phyloP scores from a whole-genome alignment of 2,329 filamentous ascomycete species.

The Bretziella fagacearum region DNA sequence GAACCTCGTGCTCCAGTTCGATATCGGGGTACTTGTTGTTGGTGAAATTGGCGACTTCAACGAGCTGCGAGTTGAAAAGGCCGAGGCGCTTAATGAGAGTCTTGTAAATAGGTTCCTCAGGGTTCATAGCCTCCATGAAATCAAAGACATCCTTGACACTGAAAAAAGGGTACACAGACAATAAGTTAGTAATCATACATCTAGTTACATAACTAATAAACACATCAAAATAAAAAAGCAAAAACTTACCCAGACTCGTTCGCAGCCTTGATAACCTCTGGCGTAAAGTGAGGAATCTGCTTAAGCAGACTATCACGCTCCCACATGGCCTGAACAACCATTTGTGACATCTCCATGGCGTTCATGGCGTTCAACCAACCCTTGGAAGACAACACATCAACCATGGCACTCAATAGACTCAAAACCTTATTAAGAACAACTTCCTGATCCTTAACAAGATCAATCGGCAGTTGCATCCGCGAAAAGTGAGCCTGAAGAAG shows the following conservation, averaged over 20 bases:
- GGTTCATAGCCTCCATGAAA: constrained; percentile 98
- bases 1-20: constrained; percentile 72
- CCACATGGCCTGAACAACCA: constrained; percentile 99
- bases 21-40: constrained; percentile 94
- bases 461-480: constrained; percentile 87
- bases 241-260: constrained; percentile 52
- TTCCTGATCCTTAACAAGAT: constrained; percentile 92
- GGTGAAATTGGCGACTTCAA: constrained; percentile 82
- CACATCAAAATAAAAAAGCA: background rate
- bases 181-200: no score
- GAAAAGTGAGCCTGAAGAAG: constrained; percentile 94
- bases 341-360: constrained; percentile 98
- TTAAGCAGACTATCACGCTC: constrained; percentile 92
- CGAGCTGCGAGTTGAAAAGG: constrained; percentile 65
- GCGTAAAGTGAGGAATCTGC: constrained; percentile 89
- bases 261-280: constrained; percentile 66
- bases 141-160: constrained; percentile 89
- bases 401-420: constrained; percentile 74
- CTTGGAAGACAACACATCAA: constrained; percentile 89
- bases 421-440: constrained; percentile 69
- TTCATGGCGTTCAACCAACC: constrained; percentile 94
- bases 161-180: constrained; percentile 13
- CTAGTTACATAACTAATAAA: constrained; percentile 20
- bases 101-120: constrained; percentile 67
- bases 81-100: constrained; percentile 61